Percentiles rank a stretch among this genome's conserved stretches.
phyloP scores from a whole-genome alignment of 2,329 filamentous ascomycete genomes.

The Colletotrichum higginsianum region DNA sequence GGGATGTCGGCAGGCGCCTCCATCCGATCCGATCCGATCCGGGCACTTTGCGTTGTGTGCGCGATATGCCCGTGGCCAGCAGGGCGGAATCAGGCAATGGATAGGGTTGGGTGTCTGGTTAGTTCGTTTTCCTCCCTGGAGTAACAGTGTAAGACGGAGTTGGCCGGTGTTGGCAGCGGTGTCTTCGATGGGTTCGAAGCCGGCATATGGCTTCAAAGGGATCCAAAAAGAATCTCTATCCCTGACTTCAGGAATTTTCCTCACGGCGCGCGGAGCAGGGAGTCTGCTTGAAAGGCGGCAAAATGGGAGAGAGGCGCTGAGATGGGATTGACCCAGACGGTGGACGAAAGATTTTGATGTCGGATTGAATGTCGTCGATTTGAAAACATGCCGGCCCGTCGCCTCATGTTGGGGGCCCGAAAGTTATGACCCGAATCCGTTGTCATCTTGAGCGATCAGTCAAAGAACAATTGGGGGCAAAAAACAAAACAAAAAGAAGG shows the following conservation, averaged over 20 bases:
- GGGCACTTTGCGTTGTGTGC: not conserved
- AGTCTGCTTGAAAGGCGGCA: constrained; percentile 24
- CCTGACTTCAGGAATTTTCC: constrained; percentile 5
- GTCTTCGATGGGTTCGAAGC: not conserved
- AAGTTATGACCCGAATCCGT: constrained; percentile 1
- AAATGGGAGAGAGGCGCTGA: constrained; percentile 19
- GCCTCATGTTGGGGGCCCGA: constrained; percentile 10
- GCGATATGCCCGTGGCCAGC: not conserved
- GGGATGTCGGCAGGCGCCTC: constrained; percentile 17
- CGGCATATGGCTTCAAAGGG: not conserved
- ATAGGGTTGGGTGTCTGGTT: not conserved
- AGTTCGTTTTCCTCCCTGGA: not conserved
- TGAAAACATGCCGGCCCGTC: not conserved
- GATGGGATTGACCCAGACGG: constrained; percentile 22
- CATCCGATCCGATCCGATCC: constrained; percentile 12
- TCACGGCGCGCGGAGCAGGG: constrained; percentile 5
- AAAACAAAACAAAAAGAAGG: not conserved
- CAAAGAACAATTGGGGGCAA: constrained; percentile 18
- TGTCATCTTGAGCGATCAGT: constrained; percentile 13
- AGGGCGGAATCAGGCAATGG: not conserved
- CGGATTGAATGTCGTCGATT: not conserved
- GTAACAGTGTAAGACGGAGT: too few relatives aligned
- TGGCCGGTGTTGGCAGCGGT: not conserved
- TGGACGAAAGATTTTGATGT: not conserved
- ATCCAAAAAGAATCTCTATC: not conserved